Evolutionary conservation across 192 early-diverging fungal species (phyloP).

Genomic region (Coemansia sp.): DNA sequence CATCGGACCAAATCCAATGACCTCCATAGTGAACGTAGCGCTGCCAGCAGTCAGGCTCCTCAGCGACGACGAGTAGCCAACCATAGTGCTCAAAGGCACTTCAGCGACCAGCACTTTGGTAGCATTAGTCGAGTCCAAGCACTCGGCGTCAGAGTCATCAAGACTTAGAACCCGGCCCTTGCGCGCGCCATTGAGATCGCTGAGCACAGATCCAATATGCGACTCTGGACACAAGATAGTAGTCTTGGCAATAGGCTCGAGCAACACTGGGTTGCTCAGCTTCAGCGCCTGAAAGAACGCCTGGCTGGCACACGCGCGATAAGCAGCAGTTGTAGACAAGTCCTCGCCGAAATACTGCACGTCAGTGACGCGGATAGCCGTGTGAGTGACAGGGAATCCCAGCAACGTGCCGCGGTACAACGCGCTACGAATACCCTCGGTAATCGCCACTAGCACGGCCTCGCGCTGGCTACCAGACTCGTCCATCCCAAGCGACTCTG

Average conservation of each 20-base stretch:
- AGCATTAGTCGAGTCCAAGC: slow-evolving; percentile 9
- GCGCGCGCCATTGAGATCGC: slow-evolving; percentile 79
- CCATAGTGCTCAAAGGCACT: slow-evolving; percentile 78
- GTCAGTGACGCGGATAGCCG: slow-evolving; percentile 59
- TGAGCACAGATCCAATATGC: slow-evolving; percentile 75
- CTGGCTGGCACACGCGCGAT: slow-evolving; percentile 65
- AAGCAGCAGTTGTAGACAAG: slow-evolving; percentile 63
- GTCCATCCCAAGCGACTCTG: slow-evolving; percentile 1
- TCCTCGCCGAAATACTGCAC: slow-evolving; percentile 60
- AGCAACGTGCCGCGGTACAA: slow-evolving; percentile 77
- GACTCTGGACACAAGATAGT: slow-evolving; percentile 68
- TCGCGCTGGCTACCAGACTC: background rate
- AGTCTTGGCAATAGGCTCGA: slow-evolving; percentile 88
- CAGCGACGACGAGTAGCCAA: slow-evolving; percentile 82
- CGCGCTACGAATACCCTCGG: slow-evolving; percentile 68
- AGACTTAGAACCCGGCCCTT: slow-evolving; percentile 72
- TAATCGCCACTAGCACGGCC: slow-evolving; percentile 57
- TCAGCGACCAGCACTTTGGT: slow-evolving; percentile 52
- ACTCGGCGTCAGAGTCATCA: slow-evolving; percentile 31
- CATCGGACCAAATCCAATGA: slow-evolving; percentile 82
- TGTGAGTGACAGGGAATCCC: slow-evolving; percentile 73
- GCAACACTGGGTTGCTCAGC: slow-evolving; percentile 44
- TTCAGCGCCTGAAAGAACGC: slow-evolving; percentile 63
- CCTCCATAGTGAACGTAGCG: slow-evolving; percentile 82
- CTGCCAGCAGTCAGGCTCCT: slow-evolving; percentile 88